A percentile compares a stretch with the other conserved stretches of the same genome.
phyloP scores from a whole-genome alignment of 257 asterid species.

The Jaltomata sinuosa region DNA sequence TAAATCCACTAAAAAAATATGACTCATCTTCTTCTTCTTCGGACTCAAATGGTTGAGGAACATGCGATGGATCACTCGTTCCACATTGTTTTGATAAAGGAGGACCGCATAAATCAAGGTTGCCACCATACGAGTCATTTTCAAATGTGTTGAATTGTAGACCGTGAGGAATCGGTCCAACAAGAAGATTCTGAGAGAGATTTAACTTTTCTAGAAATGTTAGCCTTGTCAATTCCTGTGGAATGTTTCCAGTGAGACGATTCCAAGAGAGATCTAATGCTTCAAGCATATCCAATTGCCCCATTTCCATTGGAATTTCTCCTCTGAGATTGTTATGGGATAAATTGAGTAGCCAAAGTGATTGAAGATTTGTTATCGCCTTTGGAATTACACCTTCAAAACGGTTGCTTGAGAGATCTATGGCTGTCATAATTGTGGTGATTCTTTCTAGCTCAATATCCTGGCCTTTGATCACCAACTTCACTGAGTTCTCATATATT shows the following conservation, averaged over 20 bases:
- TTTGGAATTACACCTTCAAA: neutral
- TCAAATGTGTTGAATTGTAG: neutral
- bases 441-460: neutral
- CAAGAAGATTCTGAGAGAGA: too few relatives aligned
- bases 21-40: neutral
- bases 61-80: neutral
- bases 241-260: too few relatives aligned
- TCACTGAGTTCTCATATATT: too few relatives aligned
- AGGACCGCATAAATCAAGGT: neutral
- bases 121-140: neutral
- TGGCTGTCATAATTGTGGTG: neutral
- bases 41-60: neutral
- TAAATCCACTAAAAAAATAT: accelerated
- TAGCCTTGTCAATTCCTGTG: too few relatives aligned
- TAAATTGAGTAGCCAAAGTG: neutral
- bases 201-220: too few relatives aligned
- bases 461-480: neutral
- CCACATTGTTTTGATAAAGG: neutral
- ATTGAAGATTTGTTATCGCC: neutral
- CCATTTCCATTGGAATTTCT: too few relatives aligned
- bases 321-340: neutral
- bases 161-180: too few relatives aligned
- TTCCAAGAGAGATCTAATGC: too few relatives aligned
- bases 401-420: too few relatives aligned
- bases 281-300: too few relatives aligned